Conservation (phyloP, 345 rosid genomes). For the Melaleuca alternifolia region DNA sequence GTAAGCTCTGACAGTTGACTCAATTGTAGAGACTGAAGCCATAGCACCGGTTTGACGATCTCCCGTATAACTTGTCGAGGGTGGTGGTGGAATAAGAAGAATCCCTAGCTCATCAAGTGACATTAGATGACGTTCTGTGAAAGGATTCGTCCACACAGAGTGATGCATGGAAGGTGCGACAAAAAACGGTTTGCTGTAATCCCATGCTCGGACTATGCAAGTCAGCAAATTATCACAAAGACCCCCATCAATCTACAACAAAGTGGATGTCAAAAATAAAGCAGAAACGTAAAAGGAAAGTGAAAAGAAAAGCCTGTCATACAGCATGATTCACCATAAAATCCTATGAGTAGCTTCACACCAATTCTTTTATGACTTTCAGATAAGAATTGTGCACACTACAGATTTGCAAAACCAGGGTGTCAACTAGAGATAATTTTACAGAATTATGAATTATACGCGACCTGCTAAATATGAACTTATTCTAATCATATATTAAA, state of each 20-base stretch:
- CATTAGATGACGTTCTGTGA: neutral
- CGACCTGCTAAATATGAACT: neutral
- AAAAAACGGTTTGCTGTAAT: neutral
- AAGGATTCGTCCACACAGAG: neutral
- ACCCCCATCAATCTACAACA: neutral
- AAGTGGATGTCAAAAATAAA: neutral
- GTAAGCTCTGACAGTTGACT: neutral
- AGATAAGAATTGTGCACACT: neutral
- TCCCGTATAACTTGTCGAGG: fast-evolving
- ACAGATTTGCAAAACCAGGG: neutral
- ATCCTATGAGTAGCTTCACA: neutral
- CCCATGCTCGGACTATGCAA: neutral
- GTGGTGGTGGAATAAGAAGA: neutral
- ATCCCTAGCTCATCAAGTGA: neutral
- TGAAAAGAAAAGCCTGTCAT: neutral
- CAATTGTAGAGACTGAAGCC: neutral
- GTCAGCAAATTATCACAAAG: neutral
- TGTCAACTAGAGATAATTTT: neutral
- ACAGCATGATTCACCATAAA: too few species aligned
- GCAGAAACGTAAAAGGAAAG: neutral
- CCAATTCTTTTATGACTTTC: neutral
- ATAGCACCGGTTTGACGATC: neutral
- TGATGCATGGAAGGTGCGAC: neutral
- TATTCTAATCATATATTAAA: neutral
- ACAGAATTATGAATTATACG: neutral